A percentile compares a stretch with the other conserved stretches of the same genome.
phyloP scores from a whole-genome alignment of 345 rosid genomes.

The Eucalyptus curtisii region DNA sequence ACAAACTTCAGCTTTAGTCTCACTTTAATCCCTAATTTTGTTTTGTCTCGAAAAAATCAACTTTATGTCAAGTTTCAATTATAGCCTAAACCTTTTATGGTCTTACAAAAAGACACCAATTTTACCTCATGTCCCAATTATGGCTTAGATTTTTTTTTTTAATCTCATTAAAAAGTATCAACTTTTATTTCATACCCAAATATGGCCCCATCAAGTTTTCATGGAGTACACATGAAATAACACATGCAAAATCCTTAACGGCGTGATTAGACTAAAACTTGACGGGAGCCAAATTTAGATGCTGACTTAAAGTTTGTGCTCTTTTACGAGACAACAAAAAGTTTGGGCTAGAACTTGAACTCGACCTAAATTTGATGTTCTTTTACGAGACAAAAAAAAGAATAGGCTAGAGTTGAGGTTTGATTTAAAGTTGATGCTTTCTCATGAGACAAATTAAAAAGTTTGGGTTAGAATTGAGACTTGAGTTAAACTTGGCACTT shows the following conservation, averaged over 20 bases:
- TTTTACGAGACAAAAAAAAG: neutral
- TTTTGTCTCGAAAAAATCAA: neutral
- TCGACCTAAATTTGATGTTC: neutral
- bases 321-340: neutral
- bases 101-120: neutral
- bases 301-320: fast-evolving
- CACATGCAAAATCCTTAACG: neutral
- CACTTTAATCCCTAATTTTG: neutral
- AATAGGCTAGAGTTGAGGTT: neutral
- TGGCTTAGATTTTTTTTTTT: neutral
- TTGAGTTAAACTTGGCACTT: neutral
- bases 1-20: neutral
- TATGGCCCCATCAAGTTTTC: neutral
- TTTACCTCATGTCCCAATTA: neutral
- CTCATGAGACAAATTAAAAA: neutral
- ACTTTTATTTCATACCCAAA: neutral
- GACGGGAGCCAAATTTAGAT: neutral
- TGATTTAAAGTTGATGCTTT: neutral
- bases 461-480: neutral
- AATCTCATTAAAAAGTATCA: neutral
- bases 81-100: neutral
- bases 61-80: neutral
- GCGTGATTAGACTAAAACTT: fast-evolving
- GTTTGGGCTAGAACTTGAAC: neutral
- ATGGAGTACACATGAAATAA: neutral